phyloP scores from a whole-genome alignment of 345 rosid genomes.

The Boechera divaricarpa region DNA sequence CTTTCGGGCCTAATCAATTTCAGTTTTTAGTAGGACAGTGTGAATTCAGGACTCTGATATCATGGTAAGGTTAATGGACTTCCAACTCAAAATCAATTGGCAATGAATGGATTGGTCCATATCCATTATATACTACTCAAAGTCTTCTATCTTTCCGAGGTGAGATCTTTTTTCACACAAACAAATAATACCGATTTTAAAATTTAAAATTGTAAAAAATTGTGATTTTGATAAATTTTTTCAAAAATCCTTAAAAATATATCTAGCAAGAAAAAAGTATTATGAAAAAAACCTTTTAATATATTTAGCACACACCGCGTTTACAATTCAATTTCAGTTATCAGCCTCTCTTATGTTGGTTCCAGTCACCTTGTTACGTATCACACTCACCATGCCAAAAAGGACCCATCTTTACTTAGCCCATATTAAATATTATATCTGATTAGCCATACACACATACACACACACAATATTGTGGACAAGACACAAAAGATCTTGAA shows the following conservation, averaged over 20 bases:
- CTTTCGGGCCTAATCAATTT: no score
- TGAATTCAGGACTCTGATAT: no score
- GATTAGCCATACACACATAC: not conserved
- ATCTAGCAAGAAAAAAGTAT: not conserved
- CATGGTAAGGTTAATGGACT: no score
- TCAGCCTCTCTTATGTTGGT: not conserved
- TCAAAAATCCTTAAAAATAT: not conserved
- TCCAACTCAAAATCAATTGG: no score
- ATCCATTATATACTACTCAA: no score
- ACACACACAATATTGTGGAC: conserved; percentile 17
- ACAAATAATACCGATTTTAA: no score
- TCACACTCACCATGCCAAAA: conserved; percentile 42
- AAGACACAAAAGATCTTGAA: conserved; percentile 42
- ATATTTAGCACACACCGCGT: not conserved
- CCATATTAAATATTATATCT: conserved; percentile 15
- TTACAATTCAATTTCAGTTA: not conserved
- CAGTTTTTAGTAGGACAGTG: no score
- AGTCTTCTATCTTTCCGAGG: no score
- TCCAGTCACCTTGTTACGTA: conserved; percentile 22
- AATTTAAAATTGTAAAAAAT: no score
- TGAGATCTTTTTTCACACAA: no score
- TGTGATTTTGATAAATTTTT: no score
- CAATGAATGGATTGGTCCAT: no score
- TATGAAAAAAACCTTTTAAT: not conserved
- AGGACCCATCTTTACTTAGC: conserved; percentile 37